Evolutionary conservation across 1,139 yeast species (phyloP), one percentile per base, ranked within the genome.

Genomic region (Meyerozyma elateridarum): DNA sequence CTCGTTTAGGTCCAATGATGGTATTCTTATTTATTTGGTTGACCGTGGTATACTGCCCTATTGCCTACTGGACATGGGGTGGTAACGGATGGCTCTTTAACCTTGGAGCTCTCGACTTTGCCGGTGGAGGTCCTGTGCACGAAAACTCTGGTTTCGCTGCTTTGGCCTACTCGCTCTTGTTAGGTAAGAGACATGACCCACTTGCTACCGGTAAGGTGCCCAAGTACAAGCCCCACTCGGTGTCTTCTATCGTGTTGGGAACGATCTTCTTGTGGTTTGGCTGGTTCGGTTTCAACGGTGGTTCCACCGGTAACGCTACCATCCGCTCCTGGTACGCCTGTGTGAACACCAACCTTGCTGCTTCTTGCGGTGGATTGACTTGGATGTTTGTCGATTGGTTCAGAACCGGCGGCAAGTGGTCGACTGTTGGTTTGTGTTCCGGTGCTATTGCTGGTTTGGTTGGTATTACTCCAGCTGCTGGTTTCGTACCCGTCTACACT

Each of bases 91-190:
- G 97, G 97, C 71, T 89, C 43, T 74, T 70, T 36, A 65, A 63
- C 30, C 70, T 89, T 37, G 97, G 97, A 41, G 80, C 88, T 20
- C 73, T 87, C 38, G 98, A 91, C 63, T 91, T 85, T 55, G 97
- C 97, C 22, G 98, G 98, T 50, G 96, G 97, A 53, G 96, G 96
- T 41, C 96, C 97, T 42, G 97, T 91, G 38, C 98, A 91, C 64
- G 87, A 85, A 65, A 70, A 87, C 48, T 85, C 96, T 24, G 98
- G 98, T 45, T 85, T 83, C 48, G 94, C 95, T 51, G 97, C 96
- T 25, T 70, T 91, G 42, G 93, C 96, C 35, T 89, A 89, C 56
- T 94, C 98, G 22, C 69, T 89, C 36, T 65, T 85, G 43, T 74
- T 91, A 52, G 98, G 98, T 61, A 85, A 82, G 68, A 84, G 98